Conservation (phyloP, 352 stramenopile genomes). For the Globisporangium cylindrosporum region DNA sequence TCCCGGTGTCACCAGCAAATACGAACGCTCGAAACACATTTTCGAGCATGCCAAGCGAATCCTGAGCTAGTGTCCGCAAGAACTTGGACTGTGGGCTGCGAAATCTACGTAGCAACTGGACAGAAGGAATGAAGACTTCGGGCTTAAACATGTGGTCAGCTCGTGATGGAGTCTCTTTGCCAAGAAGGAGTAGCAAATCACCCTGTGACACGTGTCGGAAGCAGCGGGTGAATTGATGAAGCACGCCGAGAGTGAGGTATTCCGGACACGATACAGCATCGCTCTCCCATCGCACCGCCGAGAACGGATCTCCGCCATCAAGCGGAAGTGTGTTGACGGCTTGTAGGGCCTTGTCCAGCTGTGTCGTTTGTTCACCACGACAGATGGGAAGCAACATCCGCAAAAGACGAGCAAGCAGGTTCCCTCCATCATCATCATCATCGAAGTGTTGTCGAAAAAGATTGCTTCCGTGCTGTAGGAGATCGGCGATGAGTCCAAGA, state of each 20-base stretch:
- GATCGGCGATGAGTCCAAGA: neutral
- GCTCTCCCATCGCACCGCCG: neutral
- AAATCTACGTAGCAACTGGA: neutral
- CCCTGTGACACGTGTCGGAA: neutral
- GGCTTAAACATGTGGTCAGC: slow-evolving; percentile 2
- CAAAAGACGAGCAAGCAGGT: neutral
- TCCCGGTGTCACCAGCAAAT: too few relatives aligned
- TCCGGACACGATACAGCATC: neutral
- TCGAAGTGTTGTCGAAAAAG: neutral
- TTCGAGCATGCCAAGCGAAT: neutral
- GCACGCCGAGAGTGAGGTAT: neutral
- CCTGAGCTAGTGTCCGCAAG: neutral
- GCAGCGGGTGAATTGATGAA: slow-evolving; percentile 15
- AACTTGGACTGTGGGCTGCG: neutral
- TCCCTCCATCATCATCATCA: neutral
- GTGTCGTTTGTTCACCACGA: neutral
- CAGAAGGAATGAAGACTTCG: neutral
- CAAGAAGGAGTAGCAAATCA: slow-evolving; percentile 6
- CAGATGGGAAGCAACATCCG: neutral
- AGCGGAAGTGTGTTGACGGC: neutral
- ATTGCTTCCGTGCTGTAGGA: neutral
- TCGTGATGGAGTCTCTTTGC: neutral
- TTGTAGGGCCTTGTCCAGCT: neutral
- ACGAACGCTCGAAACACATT: slow-evolving; percentile 1
- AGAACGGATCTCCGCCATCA: neutral